Conservation (phyloP, 345 rosid genomes). For the Salix dunnii region DNA sequence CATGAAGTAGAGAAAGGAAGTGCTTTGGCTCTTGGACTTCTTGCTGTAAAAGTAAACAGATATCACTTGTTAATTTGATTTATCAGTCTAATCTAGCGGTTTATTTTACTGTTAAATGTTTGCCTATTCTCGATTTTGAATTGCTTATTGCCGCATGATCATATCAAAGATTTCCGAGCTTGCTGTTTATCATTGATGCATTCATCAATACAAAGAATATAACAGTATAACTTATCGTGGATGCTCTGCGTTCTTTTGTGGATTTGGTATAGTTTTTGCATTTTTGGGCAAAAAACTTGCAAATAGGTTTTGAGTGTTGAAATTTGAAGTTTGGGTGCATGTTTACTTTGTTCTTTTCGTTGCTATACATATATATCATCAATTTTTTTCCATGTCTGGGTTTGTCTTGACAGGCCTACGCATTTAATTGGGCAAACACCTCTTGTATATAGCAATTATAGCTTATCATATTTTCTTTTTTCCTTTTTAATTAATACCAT, state of each 20-base stretch:
- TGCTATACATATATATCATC: too few relatives aligned
- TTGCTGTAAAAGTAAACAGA: constrained; percentile 47
- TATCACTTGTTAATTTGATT: neutral
- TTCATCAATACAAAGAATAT: neutral
- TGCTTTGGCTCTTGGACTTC: constrained; percentile 57
- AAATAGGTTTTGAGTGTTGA: too few relatives aligned
- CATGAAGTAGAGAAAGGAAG: constrained; percentile 59
- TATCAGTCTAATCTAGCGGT: neutral
- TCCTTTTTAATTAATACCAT: neutral
- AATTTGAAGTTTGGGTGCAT: too few relatives aligned
- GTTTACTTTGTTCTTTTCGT: too few relatives aligned
- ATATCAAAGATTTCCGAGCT: neutral
- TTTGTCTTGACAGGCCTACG: too few relatives aligned
- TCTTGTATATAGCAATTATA: neutral
- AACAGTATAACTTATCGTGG: neutral
- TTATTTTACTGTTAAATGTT: neutral
- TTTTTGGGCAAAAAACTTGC: too few relatives aligned
- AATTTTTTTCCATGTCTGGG: too few relatives aligned
- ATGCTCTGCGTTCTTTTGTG: too few relatives aligned
- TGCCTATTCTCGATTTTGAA: neutral
- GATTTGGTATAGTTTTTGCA: too few relatives aligned
- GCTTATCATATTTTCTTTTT: neutral
- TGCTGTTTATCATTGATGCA: neutral
- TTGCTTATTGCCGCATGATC: neutral
- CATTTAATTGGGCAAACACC: neutral